A percentile compares a stretch with the other conserved stretches of the same genome.
phyloP scores from a whole-genome alignment of 176 grass and related monocot genomes.

The Puccinellia tenuiflora region DNA sequence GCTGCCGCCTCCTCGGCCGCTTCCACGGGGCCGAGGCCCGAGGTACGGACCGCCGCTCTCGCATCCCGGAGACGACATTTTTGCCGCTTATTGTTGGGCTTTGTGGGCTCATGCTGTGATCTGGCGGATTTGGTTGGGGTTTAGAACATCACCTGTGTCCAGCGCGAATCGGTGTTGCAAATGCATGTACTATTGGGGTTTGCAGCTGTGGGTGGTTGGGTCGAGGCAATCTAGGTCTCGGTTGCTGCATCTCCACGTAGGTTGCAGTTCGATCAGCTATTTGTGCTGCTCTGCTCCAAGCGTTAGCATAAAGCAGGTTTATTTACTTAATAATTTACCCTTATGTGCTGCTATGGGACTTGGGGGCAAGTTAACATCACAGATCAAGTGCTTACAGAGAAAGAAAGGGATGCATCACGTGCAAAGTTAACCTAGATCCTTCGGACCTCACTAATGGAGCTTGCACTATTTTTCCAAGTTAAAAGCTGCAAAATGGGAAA shows the following conservation, averaged over 20 bases:
- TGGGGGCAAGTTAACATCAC: neutral
- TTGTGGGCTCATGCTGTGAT: slow-evolving; percentile 12
- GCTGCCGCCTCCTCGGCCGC: neutral
- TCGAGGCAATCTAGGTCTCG: neutral
- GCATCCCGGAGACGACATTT: neutral
- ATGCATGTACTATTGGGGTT: neutral
- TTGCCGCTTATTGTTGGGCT: neutral
- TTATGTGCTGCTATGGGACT: neutral
- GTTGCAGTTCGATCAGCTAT: slow-evolving; percentile 6
- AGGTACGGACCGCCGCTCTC: slow-evolving; percentile 33
- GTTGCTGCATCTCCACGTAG: neutral
- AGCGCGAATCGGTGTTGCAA: neutral
- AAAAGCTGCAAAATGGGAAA: neutral
- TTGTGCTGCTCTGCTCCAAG: neutral
- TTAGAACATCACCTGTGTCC: neutral
- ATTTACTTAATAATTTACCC: neutral
- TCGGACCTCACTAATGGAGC: neutral
- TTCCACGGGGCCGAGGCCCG: slow-evolving; percentile 21
- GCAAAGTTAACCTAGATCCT: neutral
- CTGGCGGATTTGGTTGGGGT: neutral
- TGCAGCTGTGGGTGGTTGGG: neutral
- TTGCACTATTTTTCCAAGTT: neutral
- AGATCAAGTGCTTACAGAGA: neutral
- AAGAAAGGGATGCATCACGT: neutral
- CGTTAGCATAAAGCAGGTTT: neutral